These are phyloP conservation scores for Waitea zeae DNA, from an alignment of 1,284 basidiomycete species.

Conservation along the genomic window DNA sequence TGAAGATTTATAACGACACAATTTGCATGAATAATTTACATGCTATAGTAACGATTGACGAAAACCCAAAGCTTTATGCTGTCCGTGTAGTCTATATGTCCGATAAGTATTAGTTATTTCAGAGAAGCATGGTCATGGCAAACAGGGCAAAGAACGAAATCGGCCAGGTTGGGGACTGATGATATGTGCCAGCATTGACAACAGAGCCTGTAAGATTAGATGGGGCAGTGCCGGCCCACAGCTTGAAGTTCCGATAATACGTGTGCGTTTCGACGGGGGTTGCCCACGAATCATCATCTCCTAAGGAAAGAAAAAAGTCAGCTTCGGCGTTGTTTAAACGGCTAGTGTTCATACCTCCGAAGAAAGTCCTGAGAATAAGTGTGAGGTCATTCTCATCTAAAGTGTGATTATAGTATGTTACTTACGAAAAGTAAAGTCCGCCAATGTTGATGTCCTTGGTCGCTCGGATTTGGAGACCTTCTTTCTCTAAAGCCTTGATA, in stretches of 20 bases:
- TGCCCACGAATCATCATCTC: too few species aligned
- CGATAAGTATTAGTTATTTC: background rate
- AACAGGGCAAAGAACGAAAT: background rate
- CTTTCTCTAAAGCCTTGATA: constrained; percentile 27
- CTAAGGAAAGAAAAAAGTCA: too few species aligned
- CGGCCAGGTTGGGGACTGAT: background rate
- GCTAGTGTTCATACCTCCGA: constrained; percentile 46
- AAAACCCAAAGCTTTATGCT: too few species aligned
- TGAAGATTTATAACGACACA: too few species aligned
- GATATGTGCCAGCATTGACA: constrained; percentile 4
- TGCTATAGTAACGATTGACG: background rate
- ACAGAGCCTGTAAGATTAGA: constrained; percentile 24
- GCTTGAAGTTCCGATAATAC: constrained; percentile 49
- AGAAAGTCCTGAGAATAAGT: constrained; percentile 36
- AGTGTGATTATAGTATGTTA: constrained; percentile 2
- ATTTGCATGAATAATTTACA: background rate
- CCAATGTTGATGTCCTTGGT: constrained; percentile 25
- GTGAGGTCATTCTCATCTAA: constrained; percentile 2
- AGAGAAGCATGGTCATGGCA: background rate
- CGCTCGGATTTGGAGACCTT: constrained; percentile 33
- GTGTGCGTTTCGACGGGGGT: constrained; percentile 41
- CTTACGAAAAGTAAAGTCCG: constrained; percentile 51
- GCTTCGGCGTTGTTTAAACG: too few species aligned
- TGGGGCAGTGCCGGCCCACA: constrained; percentile 29
- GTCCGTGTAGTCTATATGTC: background rate